Evolutionary conservation across 176 grass and related monocot species (phyloP).

Genomic region (Triticum timopheevii): DNA sequence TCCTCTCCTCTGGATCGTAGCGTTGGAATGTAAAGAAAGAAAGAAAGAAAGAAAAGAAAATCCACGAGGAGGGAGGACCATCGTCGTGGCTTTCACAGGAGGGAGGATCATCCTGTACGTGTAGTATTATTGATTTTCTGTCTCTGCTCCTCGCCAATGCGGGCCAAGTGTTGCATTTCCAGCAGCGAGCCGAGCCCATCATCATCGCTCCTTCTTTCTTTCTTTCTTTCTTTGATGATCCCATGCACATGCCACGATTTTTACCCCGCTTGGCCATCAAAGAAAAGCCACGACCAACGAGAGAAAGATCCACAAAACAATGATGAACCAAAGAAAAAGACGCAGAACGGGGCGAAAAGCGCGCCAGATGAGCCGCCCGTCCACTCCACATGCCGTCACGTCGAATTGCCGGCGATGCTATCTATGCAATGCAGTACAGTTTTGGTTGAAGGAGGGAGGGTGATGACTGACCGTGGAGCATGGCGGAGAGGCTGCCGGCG

Average conservation of each 20-base stretch:
- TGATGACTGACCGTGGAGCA: slow-evolving; percentile 63
- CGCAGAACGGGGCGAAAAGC: slow-evolving; percentile 7
- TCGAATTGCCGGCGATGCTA: not conserved
- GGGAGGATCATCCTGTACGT: too few relatives aligned
- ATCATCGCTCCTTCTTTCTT: not conserved
- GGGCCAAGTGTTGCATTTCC: too few relatives aligned
- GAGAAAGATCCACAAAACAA: not conserved
- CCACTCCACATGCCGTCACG: not conserved
- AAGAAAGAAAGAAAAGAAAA: too few relatives aligned
- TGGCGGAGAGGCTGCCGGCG: slow-evolving; percentile 90
- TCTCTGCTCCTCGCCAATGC: too few relatives aligned
- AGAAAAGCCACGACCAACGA: not conserved
- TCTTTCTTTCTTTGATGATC: too few relatives aligned
- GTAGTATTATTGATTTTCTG: too few relatives aligned
- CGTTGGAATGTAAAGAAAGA: too few relatives aligned
- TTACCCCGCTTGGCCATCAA: not conserved
- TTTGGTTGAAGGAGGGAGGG: too few relatives aligned
- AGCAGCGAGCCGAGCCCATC: not conserved
- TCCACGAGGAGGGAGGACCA: not conserved
- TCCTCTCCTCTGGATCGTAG: not conserved
- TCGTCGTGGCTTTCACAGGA: not conserved
- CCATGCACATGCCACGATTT: not conserved
- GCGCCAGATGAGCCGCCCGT: slow-evolving; percentile 22
- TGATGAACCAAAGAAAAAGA: not conserved
- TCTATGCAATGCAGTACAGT: too few relatives aligned